These are phyloP conservation scores for Arthrobotrys entomopaga DNA, from an alignment of 2,329 filamentous ascomycete genomes.

Conservation along the genomic window DNA sequence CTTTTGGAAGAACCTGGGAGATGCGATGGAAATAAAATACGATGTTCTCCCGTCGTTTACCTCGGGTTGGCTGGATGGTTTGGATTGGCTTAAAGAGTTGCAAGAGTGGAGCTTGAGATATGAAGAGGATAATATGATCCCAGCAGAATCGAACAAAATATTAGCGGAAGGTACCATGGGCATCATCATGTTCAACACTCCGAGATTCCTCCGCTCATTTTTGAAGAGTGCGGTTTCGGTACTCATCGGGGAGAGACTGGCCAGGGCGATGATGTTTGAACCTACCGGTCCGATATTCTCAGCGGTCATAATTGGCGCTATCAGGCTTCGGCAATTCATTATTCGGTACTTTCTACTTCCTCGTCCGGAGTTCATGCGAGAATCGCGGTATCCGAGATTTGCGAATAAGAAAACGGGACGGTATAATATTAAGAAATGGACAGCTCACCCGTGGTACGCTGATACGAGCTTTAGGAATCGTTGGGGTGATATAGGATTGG, in stretches of 20 bases:
- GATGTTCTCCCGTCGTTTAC: constrained; percentile 55
- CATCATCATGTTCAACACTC: constrained; percentile 67
- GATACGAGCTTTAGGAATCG: constrained; percentile 70
- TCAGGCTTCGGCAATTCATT: constrained; percentile 68
- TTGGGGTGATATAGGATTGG: constrained; percentile 70
- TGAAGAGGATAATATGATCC: constrained; percentile 70
- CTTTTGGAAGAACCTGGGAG: constrained; percentile 29
- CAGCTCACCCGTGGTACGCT: constrained; percentile 73
- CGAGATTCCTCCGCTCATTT: constrained; percentile 62
- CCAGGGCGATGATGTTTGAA: constrained; percentile 72
- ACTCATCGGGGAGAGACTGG: constrained; percentile 72
- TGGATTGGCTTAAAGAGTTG: constrained; percentile 68
- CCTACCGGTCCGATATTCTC: constrained; percentile 1
- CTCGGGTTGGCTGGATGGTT: constrained; percentile 65
- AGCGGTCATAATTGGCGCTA: constrained; percentile 64
- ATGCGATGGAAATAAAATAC: constrained; percentile 29
- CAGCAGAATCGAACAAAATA: constrained; percentile 65
- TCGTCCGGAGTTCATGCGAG: constrained; percentile 64
- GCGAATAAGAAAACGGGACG: constrained; percentile 68
- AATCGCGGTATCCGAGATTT: constrained; percentile 62
- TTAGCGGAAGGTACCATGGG: constrained; percentile 70
- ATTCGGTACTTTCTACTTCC: constrained; percentile 71
- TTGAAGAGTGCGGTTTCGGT: constrained; percentile 68
- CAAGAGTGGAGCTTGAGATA: constrained; percentile 68
- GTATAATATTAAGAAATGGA: constrained; percentile 67